Base-by-base conservation (phyloP, 306 rosid species). In the Cucurbita moschata region DNA sequence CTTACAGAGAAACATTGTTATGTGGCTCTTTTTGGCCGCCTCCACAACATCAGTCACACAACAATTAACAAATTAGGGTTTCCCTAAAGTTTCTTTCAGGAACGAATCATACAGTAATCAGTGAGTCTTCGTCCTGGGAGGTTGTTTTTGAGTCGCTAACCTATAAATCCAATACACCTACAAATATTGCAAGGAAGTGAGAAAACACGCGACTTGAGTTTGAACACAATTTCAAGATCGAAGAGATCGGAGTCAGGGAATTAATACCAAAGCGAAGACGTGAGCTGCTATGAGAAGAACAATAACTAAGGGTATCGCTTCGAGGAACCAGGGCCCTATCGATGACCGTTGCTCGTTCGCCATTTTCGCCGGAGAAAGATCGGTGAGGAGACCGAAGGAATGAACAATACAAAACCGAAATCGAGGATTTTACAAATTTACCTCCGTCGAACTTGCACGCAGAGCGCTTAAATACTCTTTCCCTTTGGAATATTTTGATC, bases 111-210 rank as follows among this genome's bases (percentile, higher is more conserved):
- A 61, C 11, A 47, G 82, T 37, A 64, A 53, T 89, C 82, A 94
- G 57, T 87, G 95, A 62, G 89, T 76, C 80, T 94, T 94, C 70
- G 87, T 83, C 85, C 98, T 82, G 79, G 71, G 89, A 18, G 90
- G 96, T 26, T 86, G 94, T 54, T 76, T 85, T 59, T 93, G 94
- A 21, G 96, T 86, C 13, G 92, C 91, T 77, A 93, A 78, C 91
- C 85, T 90, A 81, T 88, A 93, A 78, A 93, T 90, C 98, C 96
- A 89, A 77, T 86, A 94, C 3, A 94, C 91, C 99, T 94, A 67
- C 14, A 65, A 44, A 23, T 59, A 47, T 50, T 50, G 38, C 19
- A 10, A 4, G 55, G 49, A 52, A 14, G 10, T 8, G 39, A 26
- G 39, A 53, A 47, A n/a, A 23, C 16, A 0, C 10, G 12, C 52